Base-by-base conservation (phyloP, 2,329 filamentous ascomycete species). In the Talaromyces sp. region DNA sequence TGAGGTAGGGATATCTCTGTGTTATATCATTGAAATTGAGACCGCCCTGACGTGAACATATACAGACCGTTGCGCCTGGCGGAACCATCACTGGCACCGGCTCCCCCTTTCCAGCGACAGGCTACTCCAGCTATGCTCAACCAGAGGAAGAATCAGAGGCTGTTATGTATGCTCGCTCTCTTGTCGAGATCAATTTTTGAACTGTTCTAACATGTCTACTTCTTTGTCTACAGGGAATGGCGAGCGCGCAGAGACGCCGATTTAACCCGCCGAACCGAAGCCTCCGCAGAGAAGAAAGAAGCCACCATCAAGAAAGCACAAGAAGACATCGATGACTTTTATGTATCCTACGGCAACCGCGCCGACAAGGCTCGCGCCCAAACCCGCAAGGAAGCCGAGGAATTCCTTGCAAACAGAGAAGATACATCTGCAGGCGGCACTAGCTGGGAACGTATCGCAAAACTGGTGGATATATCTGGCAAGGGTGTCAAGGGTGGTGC, bases 321-420 rank as follows among this genome's bases (percentile, higher is more conserved):
- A 70, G 84, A 92, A 72, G 94, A 95, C 74, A 96, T 99, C 63
- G 94, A 99, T 73, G 94, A 97, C 73, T 99, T 97, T 78, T 99
- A 99, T 81, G 92, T 97, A 71, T 97, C 96, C 77, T 99, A 99
- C 81, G 97, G 97, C 80, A 87, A 88, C 75, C 96, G 97, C 80
- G 93, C 94, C 74, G 94, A 99, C 74, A 97, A 97, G 83, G 85
- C 84, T 60, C 88, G 97, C 65, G 81, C 88, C 21, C 90, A 96
- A 79, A 94, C 93, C 58, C 85, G 88, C 68, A 88, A 89, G 73
- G 94, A 99, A 67, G 94, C 93, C 6, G 93, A 97, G 69, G 86
- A 96, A 70, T 99, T 97, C 75, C 78, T 97, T 48, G 87, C 84
- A 56, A 91, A 81, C 74, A 85, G 92, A 61, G 93, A 99, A 73